Conservation (phyloP, 2,329 filamentous ascomycete genomes). For the Cercospora sp. region DNA sequence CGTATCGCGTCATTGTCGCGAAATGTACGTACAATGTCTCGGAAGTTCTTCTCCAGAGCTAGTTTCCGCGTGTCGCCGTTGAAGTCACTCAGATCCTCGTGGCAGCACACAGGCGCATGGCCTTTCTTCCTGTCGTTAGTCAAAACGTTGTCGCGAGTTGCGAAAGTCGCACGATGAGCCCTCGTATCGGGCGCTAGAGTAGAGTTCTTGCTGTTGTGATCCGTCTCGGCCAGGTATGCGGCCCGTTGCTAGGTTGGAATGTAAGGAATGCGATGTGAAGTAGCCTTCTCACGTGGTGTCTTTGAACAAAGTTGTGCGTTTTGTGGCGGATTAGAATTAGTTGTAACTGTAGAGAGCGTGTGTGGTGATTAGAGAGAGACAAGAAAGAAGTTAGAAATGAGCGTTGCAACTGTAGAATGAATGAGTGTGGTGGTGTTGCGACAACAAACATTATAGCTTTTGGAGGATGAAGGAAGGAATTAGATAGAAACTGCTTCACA, state of each 20-base stretch:
- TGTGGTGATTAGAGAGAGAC: slow-evolving; percentile 8
- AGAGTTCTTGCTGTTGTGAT: slow-evolving; percentile 31
- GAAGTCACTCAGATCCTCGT: slow-evolving; percentile 8
- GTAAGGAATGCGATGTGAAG: slow-evolving; percentile 23
- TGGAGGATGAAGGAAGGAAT: slow-evolving; percentile 9
- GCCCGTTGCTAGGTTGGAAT: slow-evolving; percentile 42
- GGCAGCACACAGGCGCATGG: slow-evolving; percentile 9
- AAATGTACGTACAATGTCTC: slow-evolving; percentile 6
- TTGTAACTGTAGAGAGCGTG: slow-evolving; percentile 14
- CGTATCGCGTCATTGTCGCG: slow-evolving; percentile 16
- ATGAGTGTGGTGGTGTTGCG: slow-evolving; percentile 12
- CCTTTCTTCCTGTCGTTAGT: slow-evolving; percentile 9
- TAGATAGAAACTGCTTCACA: slow-evolving; percentile 12
- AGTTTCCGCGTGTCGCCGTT: slow-evolving; percentile 12
- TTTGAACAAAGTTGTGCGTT: background rate
- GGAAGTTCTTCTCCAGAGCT: background rate
- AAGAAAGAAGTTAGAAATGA: slow-evolving; percentile 9
- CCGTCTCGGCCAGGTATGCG: slow-evolving; percentile 34
- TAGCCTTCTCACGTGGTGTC: slow-evolving; percentile 17
- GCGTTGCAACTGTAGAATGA: slow-evolving; percentile 18
- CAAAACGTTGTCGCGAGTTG: slow-evolving; percentile 10
- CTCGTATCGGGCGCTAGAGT: slow-evolving; percentile 4
- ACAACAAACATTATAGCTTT: slow-evolving; percentile 11
- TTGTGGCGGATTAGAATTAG: slow-evolving; percentile 9
- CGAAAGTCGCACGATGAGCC: slow-evolving; percentile 13